Conservation (phyloP, 2,329 filamentous ascomycete species). For the Mollisia scopiformis region DNA sequence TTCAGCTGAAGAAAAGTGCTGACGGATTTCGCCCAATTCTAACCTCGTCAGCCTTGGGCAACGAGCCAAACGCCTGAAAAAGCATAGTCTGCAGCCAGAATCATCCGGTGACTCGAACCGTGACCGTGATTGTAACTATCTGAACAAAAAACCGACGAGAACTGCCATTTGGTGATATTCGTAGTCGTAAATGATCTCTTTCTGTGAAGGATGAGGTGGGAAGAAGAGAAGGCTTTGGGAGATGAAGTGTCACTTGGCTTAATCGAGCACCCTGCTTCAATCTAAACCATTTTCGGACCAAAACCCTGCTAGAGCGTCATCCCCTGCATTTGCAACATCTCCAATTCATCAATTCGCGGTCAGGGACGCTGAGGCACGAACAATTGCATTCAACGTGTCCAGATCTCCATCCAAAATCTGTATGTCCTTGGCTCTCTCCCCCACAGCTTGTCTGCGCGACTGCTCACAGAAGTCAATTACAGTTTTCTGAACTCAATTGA, state of each 20-base stretch:
- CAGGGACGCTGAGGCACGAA: not conserved
- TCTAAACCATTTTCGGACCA: not conserved
- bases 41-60: not conserved
- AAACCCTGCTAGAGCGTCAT: constrained; percentile 5
- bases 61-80: not conserved
- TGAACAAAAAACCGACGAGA: not conserved
- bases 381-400: constrained; percentile 22
- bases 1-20: constrained; percentile 2
- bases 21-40: not conserved
- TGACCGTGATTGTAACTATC: not conserved
- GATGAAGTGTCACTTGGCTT: not conserved
- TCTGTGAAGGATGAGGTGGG: not conserved
- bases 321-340: constrained; percentile 10
- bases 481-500: constrained; percentile 7
- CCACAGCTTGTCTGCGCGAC: not conserved
- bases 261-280: not conserved
- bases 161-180: not conserved
- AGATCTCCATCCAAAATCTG: constrained; percentile 8
- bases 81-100: not conserved
- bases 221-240: not conserved
- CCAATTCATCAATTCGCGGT: constrained; percentile 1
- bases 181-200: not conserved
- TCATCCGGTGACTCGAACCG: constrained; percentile 1
- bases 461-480: constrained; percentile 3
- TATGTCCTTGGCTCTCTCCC: not conserved